A percentile compares a stretch with the other conserved stretches of the same genome.
Evolutionary conservation across 306 rosid species (phyloP).

Genomic region (apple (Malus domestica)): DNA sequence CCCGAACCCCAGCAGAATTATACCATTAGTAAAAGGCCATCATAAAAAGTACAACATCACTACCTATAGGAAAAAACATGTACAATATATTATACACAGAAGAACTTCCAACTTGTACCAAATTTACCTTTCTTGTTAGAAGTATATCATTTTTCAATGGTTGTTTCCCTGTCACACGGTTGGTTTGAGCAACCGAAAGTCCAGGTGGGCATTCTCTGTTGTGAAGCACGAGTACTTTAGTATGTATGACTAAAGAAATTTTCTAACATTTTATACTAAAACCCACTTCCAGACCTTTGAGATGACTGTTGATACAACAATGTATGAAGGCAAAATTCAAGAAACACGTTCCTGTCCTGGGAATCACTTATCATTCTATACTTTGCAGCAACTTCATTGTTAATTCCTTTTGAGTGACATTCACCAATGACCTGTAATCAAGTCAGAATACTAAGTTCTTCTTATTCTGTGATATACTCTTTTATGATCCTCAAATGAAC

Average conservation of each 20-base stretch:
- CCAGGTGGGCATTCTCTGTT: slow-evolving; percentile 73
- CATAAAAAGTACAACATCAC: neutral
- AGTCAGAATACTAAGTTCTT: neutral
- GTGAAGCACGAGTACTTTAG: slow-evolving; percentile 24
- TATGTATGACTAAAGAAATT: neutral
- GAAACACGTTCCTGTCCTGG: slow-evolving; percentile 57
- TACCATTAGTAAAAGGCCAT: neutral
- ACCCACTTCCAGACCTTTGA: slow-evolving; percentile 51
- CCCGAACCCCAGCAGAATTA: neutral
- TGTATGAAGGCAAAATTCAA: slow-evolving; percentile 84
- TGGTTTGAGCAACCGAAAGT: slow-evolving; percentile 71
- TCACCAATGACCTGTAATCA: slow-evolving; percentile 77
- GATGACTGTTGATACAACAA: slow-evolving; percentile 69
- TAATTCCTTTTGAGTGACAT: slow-evolving; percentile 56
- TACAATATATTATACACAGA: neutral
- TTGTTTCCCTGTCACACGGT: slow-evolving; percentile 68
- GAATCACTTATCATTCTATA: slow-evolving; percentile 44
- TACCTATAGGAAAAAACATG: neutral
- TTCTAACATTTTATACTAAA: slow-evolving; percentile 12
- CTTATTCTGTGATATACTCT: neutral
- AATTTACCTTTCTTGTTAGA: slow-evolving; percentile 57
- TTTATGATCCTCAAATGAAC: neutral
- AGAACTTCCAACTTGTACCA: slow-evolving; percentile 11
- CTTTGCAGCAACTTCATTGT: slow-evolving; percentile 60
- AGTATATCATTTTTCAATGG: slow-evolving; percentile 51